phyloP scores from a whole-genome alignment of 2,329 filamentous ascomycete species.

The Verticillium albo-atrum region DNA sequence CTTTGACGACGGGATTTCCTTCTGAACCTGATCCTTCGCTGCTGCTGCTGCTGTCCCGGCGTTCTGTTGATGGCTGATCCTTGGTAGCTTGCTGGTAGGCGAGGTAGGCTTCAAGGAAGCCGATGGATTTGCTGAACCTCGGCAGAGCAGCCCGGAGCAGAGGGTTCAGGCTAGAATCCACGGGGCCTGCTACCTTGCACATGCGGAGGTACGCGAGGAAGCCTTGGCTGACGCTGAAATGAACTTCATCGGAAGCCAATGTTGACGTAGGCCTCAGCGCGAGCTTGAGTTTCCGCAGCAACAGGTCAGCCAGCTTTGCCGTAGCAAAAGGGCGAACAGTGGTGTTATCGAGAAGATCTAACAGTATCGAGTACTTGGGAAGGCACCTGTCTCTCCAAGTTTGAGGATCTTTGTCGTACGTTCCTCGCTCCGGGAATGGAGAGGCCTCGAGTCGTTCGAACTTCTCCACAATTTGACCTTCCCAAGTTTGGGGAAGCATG shows the following conservation, averaged over 20 bases:
- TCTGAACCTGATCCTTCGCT: slow-evolving; percentile 39
- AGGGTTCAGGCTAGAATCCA: slow-evolving; percentile 59
- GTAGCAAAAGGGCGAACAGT: slow-evolving; percentile 62
- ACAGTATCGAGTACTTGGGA: slow-evolving; percentile 63
- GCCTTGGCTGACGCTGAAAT: slow-evolving; percentile 70
- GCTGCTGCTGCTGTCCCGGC: slow-evolving; percentile 28
- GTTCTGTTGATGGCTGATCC: slow-evolving; percentile 5
- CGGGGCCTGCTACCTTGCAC: slow-evolving; percentile 51
- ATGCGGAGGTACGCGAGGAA: slow-evolving; percentile 69
- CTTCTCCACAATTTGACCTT: slow-evolving; percentile 65
- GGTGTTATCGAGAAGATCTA: slow-evolving; percentile 58
- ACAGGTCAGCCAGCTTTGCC: slow-evolving; percentile 59
- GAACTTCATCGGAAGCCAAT: slow-evolving; percentile 57
- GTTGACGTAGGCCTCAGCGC: slow-evolving; percentile 58
- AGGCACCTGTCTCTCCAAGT: slow-evolving; percentile 60
- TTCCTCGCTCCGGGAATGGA: slow-evolving; percentile 60
- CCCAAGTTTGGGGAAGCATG: slow-evolving; percentile 62
- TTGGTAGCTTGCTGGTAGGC: slow-evolving; percentile 44
- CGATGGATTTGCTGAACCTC: slow-evolving; percentile 58
- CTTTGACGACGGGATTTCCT: slow-evolving; percentile 56
- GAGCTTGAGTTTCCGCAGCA: slow-evolving; percentile 62
- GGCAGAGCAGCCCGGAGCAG: slow-evolving; percentile 62
- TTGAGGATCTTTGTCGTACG: slow-evolving; percentile 57
- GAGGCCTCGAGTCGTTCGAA: slow-evolving; percentile 62
- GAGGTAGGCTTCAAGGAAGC: slow-evolving; percentile 61